Percentiles rank a stretch among this genome's conserved stretches.
Conservation (phyloP, 257 asterid genomes). For the Solanum pinnatisectum region DNA sequence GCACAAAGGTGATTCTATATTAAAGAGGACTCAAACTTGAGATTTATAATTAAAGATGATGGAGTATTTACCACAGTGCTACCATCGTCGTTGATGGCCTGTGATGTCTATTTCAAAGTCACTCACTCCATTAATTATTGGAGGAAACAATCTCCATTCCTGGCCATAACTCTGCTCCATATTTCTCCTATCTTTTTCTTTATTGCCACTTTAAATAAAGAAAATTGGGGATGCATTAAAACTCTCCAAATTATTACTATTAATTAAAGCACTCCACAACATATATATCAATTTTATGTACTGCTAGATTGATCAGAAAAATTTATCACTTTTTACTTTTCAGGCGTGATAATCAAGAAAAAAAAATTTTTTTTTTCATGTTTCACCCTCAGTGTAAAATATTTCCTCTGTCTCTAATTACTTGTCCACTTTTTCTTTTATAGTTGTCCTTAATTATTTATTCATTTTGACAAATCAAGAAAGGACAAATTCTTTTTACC, state of each 20-base stretch:
- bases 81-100: too few species aligned
- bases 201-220: not conserved
- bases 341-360: too few species aligned
- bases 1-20: accelerated
- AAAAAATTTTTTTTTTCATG: too few species aligned
- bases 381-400: too few species aligned
- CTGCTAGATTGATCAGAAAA: not conserved
- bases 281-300: not conserved
- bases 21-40: accelerated
- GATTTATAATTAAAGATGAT: too few species aligned
- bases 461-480: too few species aligned
- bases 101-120: not conserved
- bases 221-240: not conserved
- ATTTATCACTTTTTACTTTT: too few species aligned
- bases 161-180: not conserved
- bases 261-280: not conserved
- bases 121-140: not conserved
- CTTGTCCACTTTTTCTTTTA: too few species aligned
- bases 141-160: not conserved
- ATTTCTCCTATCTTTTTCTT: not conserved
- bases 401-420: too few species aligned
- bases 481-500: too few species aligned
- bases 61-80: accelerated
- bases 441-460: too few species aligned
- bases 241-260: not conserved